These are phyloP conservation scores for Potentilla sterilis DNA, from an alignment of 306 rosid genomes.

Conservation along the genomic window DNA sequence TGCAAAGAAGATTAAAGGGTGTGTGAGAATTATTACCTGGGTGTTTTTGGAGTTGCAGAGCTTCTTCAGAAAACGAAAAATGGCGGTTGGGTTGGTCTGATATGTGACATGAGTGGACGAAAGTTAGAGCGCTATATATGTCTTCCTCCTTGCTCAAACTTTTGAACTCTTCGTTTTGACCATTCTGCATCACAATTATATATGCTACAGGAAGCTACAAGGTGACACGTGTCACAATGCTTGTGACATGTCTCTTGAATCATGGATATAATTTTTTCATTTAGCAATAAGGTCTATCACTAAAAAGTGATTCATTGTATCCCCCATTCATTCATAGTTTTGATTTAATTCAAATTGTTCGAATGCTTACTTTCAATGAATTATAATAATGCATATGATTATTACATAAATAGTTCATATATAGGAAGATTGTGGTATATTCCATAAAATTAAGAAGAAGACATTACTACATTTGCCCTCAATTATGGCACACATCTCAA, in stretches of 20 bases:
- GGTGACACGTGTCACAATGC: not conserved
- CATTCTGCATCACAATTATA: constrained; percentile 13
- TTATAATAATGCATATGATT: no score
- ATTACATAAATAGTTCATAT: no score
- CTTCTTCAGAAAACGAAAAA: constrained; percentile 31
- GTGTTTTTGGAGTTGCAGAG: constrained; percentile 21
- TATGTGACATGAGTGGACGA: constrained; percentile 74
- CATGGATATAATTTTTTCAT: not conserved
- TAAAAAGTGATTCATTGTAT: not conserved
- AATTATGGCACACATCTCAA: constrained; percentile 39
- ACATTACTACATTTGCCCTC: no score
- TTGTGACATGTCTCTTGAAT: not conserved
- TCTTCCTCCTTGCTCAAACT: constrained; percentile 23
- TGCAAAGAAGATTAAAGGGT: constrained; percentile 13
- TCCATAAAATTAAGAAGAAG: no score
- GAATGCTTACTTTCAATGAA: no score
- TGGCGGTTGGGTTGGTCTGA: constrained; percentile 38
- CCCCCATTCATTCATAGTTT: not conserved
- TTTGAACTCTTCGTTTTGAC: constrained; percentile 30
- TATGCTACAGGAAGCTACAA: not conserved
- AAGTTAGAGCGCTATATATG: constrained; percentile 29
- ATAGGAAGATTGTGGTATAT: no score
- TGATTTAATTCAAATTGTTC: no score
- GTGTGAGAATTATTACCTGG: constrained; percentile 13
- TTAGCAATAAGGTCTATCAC: not conserved